Evolutionary conservation across 2,329 filamentous ascomycete genomes (phyloP).

Genomic region (Zasmidium cellare): DNA sequence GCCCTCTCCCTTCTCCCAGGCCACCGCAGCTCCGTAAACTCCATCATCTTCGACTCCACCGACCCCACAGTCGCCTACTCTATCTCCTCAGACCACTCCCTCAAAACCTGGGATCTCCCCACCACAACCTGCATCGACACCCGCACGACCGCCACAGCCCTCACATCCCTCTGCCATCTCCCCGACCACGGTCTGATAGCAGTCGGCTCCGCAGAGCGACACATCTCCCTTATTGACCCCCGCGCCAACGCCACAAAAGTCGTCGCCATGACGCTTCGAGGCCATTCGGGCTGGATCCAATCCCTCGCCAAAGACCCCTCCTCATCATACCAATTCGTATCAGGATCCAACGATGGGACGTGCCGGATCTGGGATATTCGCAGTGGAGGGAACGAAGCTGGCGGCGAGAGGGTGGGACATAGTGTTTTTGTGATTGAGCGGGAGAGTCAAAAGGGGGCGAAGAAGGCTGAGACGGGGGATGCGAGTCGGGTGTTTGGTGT

Average conservation of each 20-base stretch:
- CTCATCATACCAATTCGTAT: conserved; percentile 74
- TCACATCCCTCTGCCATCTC: conserved; percentile 77
- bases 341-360: conserved; percentile 87
- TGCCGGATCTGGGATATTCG: conserved; percentile 93
- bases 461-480: conserved; percentile 67
- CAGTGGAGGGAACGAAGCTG: conserved; percentile 54
- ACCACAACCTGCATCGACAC: conserved; percentile 78
- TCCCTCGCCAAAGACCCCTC: conserved; percentile 60
- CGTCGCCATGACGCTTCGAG: conserved; percentile 84
- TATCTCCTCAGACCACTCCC: conserved; percentile 83
- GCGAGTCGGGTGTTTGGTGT: conserved; percentile 89
- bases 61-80: conserved; percentile 91
- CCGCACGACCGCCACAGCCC: conserved; percentile 77
- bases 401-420: conserved; percentile 59
- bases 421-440: conserved; percentile 76
- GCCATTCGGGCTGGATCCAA: conserved; percentile 75
- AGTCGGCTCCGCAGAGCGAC: conserved; percentile 78
- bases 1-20: conserved; percentile 71
- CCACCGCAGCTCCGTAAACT: conserved; percentile 74
- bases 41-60: conserved; percentile 78
- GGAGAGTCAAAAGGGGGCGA: conserved; percentile 64
- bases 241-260: conserved; percentile 74
- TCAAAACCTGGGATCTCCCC: conserved; percentile 87
- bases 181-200: conserved; percentile 63
- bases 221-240: conserved; percentile 92